Evolutionary conservation across 768 basidiomycete species (phyloP).

Genomic region (Rhizopogon vesiculosus): DNA sequence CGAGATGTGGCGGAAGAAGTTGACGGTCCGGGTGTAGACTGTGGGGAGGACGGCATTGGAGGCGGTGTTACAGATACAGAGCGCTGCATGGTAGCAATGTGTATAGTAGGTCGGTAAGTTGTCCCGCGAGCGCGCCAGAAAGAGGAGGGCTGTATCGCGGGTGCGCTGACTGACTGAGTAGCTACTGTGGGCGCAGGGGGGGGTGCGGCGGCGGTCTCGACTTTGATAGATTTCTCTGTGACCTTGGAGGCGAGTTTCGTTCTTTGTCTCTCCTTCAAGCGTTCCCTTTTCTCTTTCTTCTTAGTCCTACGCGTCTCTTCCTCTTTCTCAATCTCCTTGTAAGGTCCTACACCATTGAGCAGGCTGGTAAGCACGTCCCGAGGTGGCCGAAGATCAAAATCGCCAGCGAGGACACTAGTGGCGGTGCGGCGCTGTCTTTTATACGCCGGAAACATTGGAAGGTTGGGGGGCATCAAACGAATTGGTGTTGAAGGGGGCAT

Average conservation of each 20-base stretch:
- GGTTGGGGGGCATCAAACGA: slow-evolving; percentile 13
- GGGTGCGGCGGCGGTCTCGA: slow-evolving; percentile 14
- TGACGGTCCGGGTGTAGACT: slow-evolving; percentile 73
- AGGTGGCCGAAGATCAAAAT: slow-evolving; percentile 60
- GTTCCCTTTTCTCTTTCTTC: slow-evolving; percentile 45
- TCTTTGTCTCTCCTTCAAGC: slow-evolving; percentile 46
- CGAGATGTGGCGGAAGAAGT: slow-evolving; percentile 68
- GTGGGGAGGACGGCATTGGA: slow-evolving; percentile 59
- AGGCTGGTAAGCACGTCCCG: slow-evolving; percentile 79
- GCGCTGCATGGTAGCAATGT: slow-evolving; percentile 64
- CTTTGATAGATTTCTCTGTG: slow-evolving; percentile 27
- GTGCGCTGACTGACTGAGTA: slow-evolving; percentile 23
- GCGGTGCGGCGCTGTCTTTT: slow-evolving; percentile 56
- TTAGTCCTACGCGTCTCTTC: slow-evolving; percentile 51
- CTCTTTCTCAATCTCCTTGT: slow-evolving; percentile 58
- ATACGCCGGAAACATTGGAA: slow-evolving; percentile 13
- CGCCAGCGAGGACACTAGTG: slow-evolving; percentile 70
- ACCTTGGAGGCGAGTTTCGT: slow-evolving; percentile 30
- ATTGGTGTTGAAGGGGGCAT: slow-evolving; percentile 14
- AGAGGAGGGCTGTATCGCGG: slow-evolving; percentile 36
- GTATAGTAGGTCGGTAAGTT: slow-evolving; percentile 51
- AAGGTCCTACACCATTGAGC: slow-evolving; percentile 68
- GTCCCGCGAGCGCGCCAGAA: slow-evolving; percentile 59
- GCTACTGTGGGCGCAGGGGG: slow-evolving; percentile 11
- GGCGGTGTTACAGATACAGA: slow-evolving; percentile 75